phyloP scores from a whole-genome alignment of 225 moss, liverwort and hornwort species.

The Takakia lepidozioides region DNA sequence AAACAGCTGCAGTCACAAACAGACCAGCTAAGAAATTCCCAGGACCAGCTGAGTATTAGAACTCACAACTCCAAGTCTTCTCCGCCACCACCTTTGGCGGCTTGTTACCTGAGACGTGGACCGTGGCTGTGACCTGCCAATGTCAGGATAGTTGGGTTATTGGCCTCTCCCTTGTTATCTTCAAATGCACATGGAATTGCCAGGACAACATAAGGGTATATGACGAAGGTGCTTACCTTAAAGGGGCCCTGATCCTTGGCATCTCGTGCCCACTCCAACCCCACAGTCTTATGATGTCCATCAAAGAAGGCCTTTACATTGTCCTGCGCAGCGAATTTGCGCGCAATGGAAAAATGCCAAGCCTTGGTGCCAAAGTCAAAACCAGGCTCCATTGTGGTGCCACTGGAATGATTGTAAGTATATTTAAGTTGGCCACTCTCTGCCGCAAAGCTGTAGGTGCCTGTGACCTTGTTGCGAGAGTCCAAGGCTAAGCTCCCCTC shows the following conservation, averaged over 20 bases:
- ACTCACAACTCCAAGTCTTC: conserved; percentile 83
- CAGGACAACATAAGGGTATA: not conserved
- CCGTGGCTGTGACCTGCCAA: conserved; percentile 59
- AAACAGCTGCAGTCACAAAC: no score
- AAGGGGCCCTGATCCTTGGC: conserved; percentile 90
- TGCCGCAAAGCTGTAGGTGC: conserved; percentile 70
- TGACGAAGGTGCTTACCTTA: conserved; percentile 45
- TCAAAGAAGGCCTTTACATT: conserved; percentile 61
- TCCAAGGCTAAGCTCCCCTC: conserved; percentile 69
- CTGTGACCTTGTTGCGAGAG: conserved; percentile 71
- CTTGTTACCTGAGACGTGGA: conserved; percentile 52
- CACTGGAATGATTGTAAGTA: conserved; percentile 56
- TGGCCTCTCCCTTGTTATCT: not conserved
- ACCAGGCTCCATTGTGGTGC: conserved; percentile 75
- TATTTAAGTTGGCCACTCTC: conserved; percentile 76
- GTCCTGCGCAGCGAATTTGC: conserved; percentile 62
- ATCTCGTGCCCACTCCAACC: conserved; percentile 83
- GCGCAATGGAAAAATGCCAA: conserved; percentile 75
- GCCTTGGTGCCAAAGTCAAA: conserved; percentile 76
- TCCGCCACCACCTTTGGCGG: conserved; percentile 71
- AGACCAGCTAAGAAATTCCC: no score
- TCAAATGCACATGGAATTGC: no score
- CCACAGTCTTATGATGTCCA: conserved; percentile 47
- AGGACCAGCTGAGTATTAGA: conserved; percentile 19
- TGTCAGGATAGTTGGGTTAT: not conserved